Conservation (phyloP, 257 asterid genomes). For the Striga asiatica region DNA sequence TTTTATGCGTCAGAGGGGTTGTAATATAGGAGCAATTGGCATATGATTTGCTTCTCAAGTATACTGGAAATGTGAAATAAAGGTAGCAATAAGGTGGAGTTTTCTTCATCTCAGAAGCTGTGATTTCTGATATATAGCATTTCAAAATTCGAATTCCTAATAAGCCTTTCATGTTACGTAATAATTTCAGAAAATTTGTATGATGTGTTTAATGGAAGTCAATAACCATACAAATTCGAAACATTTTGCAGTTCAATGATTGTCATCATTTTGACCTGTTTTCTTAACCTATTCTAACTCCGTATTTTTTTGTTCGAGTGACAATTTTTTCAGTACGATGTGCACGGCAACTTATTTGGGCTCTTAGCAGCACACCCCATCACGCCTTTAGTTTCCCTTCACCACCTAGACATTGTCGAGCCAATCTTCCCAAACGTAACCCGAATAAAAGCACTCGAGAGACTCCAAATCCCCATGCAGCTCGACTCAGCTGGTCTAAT, state of each 20-base stretch:
- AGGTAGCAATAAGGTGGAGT: too few species aligned
- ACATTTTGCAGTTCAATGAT: too few species aligned
- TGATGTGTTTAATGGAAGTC: too few species aligned
- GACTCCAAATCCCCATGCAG: slow-evolving; percentile 41
- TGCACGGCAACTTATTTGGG: slow-evolving; percentile 65
- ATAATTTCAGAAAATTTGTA: too few species aligned
- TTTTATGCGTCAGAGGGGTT: background rate
- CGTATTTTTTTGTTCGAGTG: background rate
- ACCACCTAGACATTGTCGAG: slow-evolving; percentile 82
- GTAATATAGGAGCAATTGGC: background rate
- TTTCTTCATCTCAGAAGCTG: too few species aligned
- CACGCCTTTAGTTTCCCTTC: slow-evolving; percentile 66
- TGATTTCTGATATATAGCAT: too few species aligned
- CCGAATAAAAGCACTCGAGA: slow-evolving; percentile 46
- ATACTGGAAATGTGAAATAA: background rate
- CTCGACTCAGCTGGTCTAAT: slow-evolving; percentile 73
- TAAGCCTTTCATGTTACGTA: too few species aligned
- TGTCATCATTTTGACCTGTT: too few species aligned
- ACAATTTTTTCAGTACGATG: slow-evolving; percentile 47
- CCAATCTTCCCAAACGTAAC: slow-evolving; percentile 70
- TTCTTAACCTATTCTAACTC: background rate
- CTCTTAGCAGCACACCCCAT: slow-evolving; percentile 69
- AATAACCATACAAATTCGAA: too few species aligned
- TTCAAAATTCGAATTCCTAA: too few species aligned
- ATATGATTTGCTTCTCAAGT: background rate